Percentiles rank a stretch among this genome's conserved stretches.
phyloP scores from a whole-genome alignment of 768 basidiomycete species.

The Mycena alexandri region DNA sequence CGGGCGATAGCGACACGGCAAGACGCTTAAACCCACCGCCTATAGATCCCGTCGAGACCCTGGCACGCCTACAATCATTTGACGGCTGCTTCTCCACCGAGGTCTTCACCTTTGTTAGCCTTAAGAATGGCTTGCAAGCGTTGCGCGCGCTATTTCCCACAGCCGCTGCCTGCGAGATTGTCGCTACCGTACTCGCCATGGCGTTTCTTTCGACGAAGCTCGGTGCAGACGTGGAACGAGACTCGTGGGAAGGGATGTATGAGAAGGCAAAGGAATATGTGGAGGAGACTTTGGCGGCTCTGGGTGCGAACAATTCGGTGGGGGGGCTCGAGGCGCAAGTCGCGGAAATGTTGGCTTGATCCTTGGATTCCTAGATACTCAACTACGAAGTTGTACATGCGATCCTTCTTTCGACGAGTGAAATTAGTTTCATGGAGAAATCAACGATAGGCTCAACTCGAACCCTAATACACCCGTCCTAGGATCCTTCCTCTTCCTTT shows the following conservation, averaged over 20 bases:
- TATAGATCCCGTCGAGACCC: conserved; percentile 26
- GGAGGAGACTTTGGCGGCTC: conserved; percentile 5
- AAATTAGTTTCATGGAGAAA: too few species aligned
- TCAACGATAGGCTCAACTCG: too few species aligned
- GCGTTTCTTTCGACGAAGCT: conserved; percentile 31
- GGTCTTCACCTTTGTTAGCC: conserved; percentile 19
- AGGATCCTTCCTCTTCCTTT: too few species aligned
- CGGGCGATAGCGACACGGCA: too few species aligned
- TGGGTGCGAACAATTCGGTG: not conserved
- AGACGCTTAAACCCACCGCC: not conserved
- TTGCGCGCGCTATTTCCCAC: conserved; percentile 22
- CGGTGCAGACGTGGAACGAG: conserved; percentile 16
- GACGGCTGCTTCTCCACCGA: conserved; percentile 29
- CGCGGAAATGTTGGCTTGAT: conserved; percentile 14
- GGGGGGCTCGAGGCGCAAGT: conserved; percentile 12
- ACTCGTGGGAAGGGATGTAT: conserved; percentile 35
- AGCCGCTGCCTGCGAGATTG: conserved; percentile 3
- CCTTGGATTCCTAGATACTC: too few species aligned
- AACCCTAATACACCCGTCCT: too few species aligned
- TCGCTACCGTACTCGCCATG: conserved; percentile 31
- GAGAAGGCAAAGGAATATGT: conserved; percentile 34
- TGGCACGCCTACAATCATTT: conserved; percentile 36
- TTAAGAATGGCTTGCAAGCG: not conserved
- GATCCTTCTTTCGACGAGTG: too few species aligned
- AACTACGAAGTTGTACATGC: too few species aligned